Evolutionary conservation across 306 rosid species (phyloP).

Genomic region (Canavalia ensiformis): DNA sequence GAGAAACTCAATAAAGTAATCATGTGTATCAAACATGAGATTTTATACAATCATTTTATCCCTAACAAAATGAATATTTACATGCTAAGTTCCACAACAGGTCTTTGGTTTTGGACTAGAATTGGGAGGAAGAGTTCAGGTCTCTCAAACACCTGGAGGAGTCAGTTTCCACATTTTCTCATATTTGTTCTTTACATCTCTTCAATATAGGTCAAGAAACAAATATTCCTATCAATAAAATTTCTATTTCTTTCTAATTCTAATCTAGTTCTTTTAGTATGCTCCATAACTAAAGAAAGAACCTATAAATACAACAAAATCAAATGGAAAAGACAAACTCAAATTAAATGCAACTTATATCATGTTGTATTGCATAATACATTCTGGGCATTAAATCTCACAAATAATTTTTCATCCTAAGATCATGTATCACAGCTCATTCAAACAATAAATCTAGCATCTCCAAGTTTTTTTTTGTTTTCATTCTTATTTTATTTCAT

Average conservation of each 20-base stretch:
- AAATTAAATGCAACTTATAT: neutral
- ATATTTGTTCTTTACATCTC: neutral
- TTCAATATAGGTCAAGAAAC: neutral
- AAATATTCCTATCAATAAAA: neutral
- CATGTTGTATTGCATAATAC: neutral
- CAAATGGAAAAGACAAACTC: neutral
- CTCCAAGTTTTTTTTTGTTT: neutral
- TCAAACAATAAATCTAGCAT: neutral
- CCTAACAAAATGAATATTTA: neutral
- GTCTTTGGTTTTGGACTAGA: neutral
- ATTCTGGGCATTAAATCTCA: neutral
- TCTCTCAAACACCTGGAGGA: neutral
- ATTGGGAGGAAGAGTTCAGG: neutral
- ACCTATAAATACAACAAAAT: neutral
- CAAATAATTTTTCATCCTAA: neutral
- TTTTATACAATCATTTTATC: neutral
- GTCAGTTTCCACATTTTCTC: neutral
- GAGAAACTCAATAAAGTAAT: neutral
- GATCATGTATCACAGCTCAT: neutral
- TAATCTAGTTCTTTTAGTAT: neutral
- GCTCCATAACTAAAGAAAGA: neutral
- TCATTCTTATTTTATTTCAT: too few relatives aligned
- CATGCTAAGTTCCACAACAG: too few relatives aligned
- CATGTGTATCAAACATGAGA: neutral
- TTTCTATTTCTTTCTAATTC: neutral